Evolutionary conservation across 2,329 filamentous ascomycete genomes (phyloP), one percentile per base, ranked within the genome.

Genomic region (Cladophialophora psammophila): DNA sequence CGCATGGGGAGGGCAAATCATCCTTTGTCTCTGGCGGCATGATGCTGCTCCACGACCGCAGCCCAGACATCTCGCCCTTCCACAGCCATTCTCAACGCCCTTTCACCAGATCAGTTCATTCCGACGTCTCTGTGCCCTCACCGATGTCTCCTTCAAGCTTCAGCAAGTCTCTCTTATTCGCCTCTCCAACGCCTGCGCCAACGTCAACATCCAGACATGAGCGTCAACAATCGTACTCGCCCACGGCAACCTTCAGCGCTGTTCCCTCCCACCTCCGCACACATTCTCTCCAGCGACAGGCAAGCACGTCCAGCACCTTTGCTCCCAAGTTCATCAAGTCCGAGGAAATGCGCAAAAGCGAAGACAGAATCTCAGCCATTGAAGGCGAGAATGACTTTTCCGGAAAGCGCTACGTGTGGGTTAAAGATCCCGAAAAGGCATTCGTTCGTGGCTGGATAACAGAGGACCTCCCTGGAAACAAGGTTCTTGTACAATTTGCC

Each of bases 331-430:
- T 99, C 79, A 98, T 99, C 80, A 95, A 94, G 78, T 88, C 89
- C 0, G 93, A 96, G 71, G 92, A 94, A 71, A 82, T 91, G 78
- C 85, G 88, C 72, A 83, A 83, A 60, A 81, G 81, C 1, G 82
- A 83, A 35, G 85, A 87, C 67, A 79, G 81, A 68, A 83, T 88
- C 35, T 82, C 84, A 20, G 91, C 92, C 18, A 93, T 97, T 67
- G 96, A 99, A 80, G 95, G 95, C 70, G 94, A 97, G 76, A 98
- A 97, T 78, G 95, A 99, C 84, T 98, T 99, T 79, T 99, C 95
- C 0, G 96, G 95, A 65, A 98, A 96, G 82, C 88, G 95, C 82
- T 99, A 98, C 83, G 94, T 99, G 71, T 99, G 95, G 96, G 84
- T 99, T 76, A 92, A 91, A 79, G 94, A 99, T 80, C 85, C 92